phyloP scores from a whole-genome alignment of 768 basidiomycete species.

The Panus rudis region DNA sequence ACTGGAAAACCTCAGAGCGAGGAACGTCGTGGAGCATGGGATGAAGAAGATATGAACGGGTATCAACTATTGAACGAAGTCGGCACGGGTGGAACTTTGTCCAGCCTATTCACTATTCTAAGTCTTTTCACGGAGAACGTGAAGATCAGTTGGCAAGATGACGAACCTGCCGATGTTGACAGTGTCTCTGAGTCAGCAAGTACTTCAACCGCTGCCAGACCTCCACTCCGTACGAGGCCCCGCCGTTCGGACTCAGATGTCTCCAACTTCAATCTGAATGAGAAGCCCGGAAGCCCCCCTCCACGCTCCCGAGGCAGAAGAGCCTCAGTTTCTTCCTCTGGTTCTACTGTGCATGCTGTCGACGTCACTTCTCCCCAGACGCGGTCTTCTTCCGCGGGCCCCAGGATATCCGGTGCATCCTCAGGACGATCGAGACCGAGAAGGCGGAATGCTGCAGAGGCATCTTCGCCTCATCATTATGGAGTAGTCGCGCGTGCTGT shows the following conservation, averaged over 20 bases:
- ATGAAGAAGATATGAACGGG: slow-evolving; percentile 86
- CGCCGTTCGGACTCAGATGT: slow-evolving; percentile 57
- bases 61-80: slow-evolving; percentile 97
- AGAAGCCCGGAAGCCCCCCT: slow-evolving; percentile 11
- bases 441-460: slow-evolving; percentile 1
- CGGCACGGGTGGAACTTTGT: slow-evolving; percentile 89
- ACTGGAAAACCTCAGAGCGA: slow-evolving; percentile 45
- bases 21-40: slow-evolving; percentile 54
- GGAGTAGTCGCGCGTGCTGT: slow-evolving; percentile 89
- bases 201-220: slow-evolving; percentile 5
- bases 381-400: slow-evolving; percentile 10
- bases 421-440: slow-evolving; percentile 5
- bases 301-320: slow-evolving; percentile 34
- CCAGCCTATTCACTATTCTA: slow-evolving; percentile 94
- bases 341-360: slow-evolving; percentile 58
- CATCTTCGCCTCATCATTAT: slow-evolving; percentile 37
- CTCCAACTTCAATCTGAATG: slow-evolving; percentile 47
- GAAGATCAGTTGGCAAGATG: slow-evolving; percentile 87
- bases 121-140: slow-evolving; percentile 94
- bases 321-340: slow-evolving; percentile 56
- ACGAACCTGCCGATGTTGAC: slow-evolving; percentile 24
- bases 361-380: slow-evolving; percentile 23
- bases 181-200: slow-evolving; percentile 7
- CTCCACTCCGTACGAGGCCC: slow-evolving; percentile 13
- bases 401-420: slow-evolving; percentile 8